Percentiles rank a stretch among this genome's conserved stretches.
These are phyloP conservation scores for Ceratobasidium sp. DNA, from an alignment of 1,284 basidiomycete genomes.

Conservation along the genomic window DNA sequence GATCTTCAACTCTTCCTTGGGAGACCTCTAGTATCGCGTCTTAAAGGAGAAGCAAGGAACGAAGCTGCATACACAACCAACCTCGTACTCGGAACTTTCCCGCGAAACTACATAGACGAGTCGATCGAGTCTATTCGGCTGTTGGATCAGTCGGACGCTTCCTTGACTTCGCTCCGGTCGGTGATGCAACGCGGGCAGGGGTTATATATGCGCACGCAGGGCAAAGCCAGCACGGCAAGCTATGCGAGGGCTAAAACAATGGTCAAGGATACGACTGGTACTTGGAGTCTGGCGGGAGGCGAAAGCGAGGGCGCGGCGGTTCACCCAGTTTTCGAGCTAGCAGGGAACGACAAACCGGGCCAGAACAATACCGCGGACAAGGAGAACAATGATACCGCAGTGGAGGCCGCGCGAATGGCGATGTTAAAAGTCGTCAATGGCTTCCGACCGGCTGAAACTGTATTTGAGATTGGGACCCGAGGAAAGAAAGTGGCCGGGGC, in stretches of 20 bases:
- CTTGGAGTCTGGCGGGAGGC: constrained; percentile 66
- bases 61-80: constrained; percentile 70
- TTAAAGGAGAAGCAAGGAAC: constrained; percentile 51
- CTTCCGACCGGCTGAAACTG: constrained; percentile 87
- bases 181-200: constrained; percentile 89
- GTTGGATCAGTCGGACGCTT: constrained; percentile 70
- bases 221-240: constrained; percentile 83
- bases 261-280: constrained; percentile 62
- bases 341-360: constrained; percentile 47
- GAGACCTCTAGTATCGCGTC: constrained; percentile 61
- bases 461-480: constrained; percentile 85
- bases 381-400: constrained; percentile 43
- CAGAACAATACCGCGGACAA: constrained; percentile 49
- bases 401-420: constrained; percentile 61
- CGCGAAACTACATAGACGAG: constrained; percentile 78
- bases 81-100: constrained; percentile 81
- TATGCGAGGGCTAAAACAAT: constrained; percentile 91
- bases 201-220: constrained; percentile 93
- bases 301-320: constrained; percentile 68
- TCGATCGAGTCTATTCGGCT: constrained; percentile 82
- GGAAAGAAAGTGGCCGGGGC: constrained; percentile 70
- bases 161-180: constrained; percentile 73
- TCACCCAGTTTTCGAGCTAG: constrained; percentile 65
- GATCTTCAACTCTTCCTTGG: constrained; percentile 96
- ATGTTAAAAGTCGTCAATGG: constrained; percentile 78